Conservation (phyloP, 352 stramenopile genomes). For the Globisporangium cederbergense region DNA sequence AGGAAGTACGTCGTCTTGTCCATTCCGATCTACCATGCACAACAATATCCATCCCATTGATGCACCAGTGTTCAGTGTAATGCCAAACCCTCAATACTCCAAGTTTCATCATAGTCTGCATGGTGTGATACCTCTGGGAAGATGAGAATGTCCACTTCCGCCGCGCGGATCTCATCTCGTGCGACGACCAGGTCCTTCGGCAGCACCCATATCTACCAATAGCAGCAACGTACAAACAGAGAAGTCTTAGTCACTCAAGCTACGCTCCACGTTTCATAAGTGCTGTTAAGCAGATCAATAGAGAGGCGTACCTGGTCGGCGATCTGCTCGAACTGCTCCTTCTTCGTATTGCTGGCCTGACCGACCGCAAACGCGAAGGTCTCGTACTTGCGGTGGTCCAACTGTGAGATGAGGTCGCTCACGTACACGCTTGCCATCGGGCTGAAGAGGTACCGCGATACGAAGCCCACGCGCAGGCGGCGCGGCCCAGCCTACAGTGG, state of each 20-base stretch:
- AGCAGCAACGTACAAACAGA: background rate
- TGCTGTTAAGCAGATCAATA: background rate
- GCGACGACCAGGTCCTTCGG: conserved; percentile 43
- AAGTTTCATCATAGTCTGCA: background rate
- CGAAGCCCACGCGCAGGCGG: conserved; percentile 62
- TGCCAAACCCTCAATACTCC: background rate
- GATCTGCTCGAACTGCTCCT: conserved; percentile 44
- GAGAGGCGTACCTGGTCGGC: conserved; percentile 36
- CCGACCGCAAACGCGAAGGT: conserved; percentile 65
- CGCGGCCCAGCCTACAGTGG: conserved; percentile 21
- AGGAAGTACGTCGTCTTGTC: conserved; percentile 81
- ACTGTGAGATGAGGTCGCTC: conserved; percentile 51
- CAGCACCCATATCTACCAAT: conserved; percentile 46
- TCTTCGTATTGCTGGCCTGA: conserved; percentile 53
- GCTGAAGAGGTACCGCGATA: conserved; percentile 61
- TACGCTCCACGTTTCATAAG: background rate
- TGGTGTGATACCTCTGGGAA: conserved; percentile 64
- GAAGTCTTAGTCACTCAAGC: background rate
- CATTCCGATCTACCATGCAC: conserved; percentile 51
- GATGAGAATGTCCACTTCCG: conserved; percentile 60
- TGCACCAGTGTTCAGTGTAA: background rate
- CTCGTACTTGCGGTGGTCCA: conserved; percentile 64
- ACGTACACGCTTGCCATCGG: conserved; percentile 51
- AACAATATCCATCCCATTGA: background rate
- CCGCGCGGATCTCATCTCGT: conserved; percentile 45